Evolutionary conservation across 495 filamentous ascomycete genomes (phyloP), one percentile per base, ranked within the genome.

Genomic region (Gamarada debralockiae): DNA sequence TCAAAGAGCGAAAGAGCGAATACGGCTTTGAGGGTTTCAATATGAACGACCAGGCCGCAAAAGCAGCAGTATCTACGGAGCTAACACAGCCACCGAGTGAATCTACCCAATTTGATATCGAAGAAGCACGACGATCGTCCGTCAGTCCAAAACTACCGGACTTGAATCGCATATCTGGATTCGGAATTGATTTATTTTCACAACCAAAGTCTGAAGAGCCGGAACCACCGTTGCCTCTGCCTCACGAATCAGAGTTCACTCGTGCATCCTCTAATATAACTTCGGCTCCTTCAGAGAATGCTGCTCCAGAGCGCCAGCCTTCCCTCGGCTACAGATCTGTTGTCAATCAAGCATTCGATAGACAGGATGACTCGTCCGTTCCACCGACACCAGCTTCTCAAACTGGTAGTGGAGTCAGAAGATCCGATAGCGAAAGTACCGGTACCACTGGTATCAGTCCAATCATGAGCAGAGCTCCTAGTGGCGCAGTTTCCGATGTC

Each of bases 281-380:
- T 6, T 38, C 57, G 7, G 13, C 34, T 12, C 12, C n/a, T 23
- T n/a, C 34, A 18, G 34, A 49, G 15, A 50, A 60, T 27, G 18
- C 48, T n/a, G 51, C 45, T 14, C 53, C 59, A 10, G 37, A 27
- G 10, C 42, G 24, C 20, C 53, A 59, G 33, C 49, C 55, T 20
- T 85, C 83, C 8, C 54, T 77, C 6, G 84, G 84, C 3, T 86
- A 86, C 60, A 72, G 70, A n/a, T 86, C 85, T 0, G 79, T 79
- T 2, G 85, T 89, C 9, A 69, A 87, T 57, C 79, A 86, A 59
- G 85, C 85, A 22, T 89, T 89, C 58, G 84, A 86, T 65, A 65
- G 62, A 44, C 54, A 43, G 25, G 67, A 75, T 42, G 70, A 75
- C 41, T 58, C 63, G 3, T 60, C 62, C 7, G 72, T 81, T 22